These are phyloP conservation scores for Smallanthus sonchifolius DNA, from an alignment of 129 eudicot species.

Conservation along the genomic window DNA sequence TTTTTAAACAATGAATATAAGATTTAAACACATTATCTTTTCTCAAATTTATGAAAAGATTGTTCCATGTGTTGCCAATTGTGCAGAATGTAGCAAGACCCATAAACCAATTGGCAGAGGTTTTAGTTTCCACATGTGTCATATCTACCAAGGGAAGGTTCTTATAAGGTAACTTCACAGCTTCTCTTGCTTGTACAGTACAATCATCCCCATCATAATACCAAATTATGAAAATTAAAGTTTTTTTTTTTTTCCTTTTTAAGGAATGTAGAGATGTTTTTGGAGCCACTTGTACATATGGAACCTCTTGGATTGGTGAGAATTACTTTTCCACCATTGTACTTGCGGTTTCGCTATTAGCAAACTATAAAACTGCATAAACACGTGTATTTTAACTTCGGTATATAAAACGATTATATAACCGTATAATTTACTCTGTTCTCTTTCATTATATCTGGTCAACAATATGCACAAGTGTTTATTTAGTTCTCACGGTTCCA, in stretches of 20 bases:
- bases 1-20: background rate
- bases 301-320: constrained; percentile 63
- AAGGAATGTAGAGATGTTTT: constrained; percentile 83
- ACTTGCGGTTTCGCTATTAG: background rate
- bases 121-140: constrained; percentile 63
- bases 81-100: constrained; percentile 57
- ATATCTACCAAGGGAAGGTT: constrained; percentile 70
- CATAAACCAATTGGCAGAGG: constrained; percentile 63
- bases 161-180: constrained; percentile 46
- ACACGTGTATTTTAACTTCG: background rate
- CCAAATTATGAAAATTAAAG: background rate
- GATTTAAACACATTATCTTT: background rate
- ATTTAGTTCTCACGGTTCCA: too few relatives aligned
- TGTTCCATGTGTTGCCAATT: background rate
- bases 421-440: background rate
- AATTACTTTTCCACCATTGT: background rate
- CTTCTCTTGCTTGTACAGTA: background rate
- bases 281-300: constrained; percentile 61
- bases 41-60: too few relatives aligned
- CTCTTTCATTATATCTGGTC: background rate
- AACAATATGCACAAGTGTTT: background rate
- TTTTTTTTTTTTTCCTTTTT: background rate
- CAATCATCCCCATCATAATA: background rate
- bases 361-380: background rate
- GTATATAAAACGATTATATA: background rate